These are phyloP conservation scores for Fusarium sp. DNA, from an alignment of 2,329 filamentous ascomycete species.

Conservation along the genomic window DNA sequence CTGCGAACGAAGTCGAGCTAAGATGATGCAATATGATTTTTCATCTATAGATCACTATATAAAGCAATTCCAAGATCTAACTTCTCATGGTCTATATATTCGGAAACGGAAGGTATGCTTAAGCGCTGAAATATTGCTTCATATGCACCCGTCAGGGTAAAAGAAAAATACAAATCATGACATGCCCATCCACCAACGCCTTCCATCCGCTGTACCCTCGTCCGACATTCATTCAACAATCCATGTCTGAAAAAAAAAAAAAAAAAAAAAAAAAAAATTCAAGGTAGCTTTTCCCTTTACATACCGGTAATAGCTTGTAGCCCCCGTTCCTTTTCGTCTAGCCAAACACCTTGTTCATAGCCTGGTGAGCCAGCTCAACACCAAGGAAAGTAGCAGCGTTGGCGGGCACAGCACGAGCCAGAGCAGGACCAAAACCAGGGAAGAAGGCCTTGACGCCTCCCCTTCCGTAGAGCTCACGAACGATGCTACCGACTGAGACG, in stretches of 20 bases:
- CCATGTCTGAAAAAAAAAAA: constrained; percentile 2
- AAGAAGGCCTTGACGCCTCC: constrained; percentile 95
- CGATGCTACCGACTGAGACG: constrained; percentile 81
- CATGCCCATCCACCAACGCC: constrained; percentile 33
- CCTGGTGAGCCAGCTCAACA: constrained; percentile 84
- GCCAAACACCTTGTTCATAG: constrained; percentile 80
- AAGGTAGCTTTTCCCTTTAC: constrained; percentile 24
- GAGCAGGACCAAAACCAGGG: constrained; percentile 92
- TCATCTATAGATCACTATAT: constrained; percentile 19
- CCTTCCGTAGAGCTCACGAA: constrained; percentile 82
- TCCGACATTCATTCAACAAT: constrained; percentile 4
- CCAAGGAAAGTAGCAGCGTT: constrained; percentile 96
- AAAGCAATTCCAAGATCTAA: constrained; percentile 7
- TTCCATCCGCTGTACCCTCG: constrained; percentile 19
- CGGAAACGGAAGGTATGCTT: constrained; percentile 26
- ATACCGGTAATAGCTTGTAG: neutral
- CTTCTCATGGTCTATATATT: constrained; percentile 20
- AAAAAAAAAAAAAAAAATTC: constrained; percentile 22
- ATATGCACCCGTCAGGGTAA: constrained; percentile 7
- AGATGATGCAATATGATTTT: constrained; percentile 1
- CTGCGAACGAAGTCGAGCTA: neutral
- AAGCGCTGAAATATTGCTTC: constrained; percentile 25
- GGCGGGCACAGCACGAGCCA: constrained; percentile 92
- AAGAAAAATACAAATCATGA: constrained; percentile 22
- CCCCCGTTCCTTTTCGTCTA: constrained; percentile 9